phyloP scores from a whole-genome alignment of 345 rosid genomes.

The Corymbia maculata region DNA sequence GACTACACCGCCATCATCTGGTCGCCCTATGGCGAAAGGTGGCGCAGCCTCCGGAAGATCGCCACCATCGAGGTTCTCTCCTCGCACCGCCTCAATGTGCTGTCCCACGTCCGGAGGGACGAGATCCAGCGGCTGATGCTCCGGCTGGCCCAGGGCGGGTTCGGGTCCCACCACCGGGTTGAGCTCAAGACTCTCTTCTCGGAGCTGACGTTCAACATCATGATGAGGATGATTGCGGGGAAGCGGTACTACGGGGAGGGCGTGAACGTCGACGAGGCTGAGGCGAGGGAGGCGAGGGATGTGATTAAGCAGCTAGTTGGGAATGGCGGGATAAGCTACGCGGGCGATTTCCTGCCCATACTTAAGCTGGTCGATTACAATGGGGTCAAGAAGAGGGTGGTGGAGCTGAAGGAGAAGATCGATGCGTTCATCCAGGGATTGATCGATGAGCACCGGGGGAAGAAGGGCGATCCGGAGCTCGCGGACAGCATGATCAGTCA shows the following conservation, averaged over 20 bases:
- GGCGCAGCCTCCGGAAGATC: conserved; percentile 52
- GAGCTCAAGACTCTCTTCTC: conserved; percentile 27
- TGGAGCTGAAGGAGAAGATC: conserved; percentile 10
- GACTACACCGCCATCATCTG: conserved; percentile 12
- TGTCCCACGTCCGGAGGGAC: conserved; percentile 16
- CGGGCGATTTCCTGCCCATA: not conserved
- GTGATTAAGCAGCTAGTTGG: conserved; percentile 7
- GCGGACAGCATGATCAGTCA: conserved; percentile 44
- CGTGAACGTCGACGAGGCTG: not conserved
- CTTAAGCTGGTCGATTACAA: not conserved
- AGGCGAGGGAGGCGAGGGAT: conserved; percentile 3
- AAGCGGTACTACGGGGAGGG: conserved; percentile 14
- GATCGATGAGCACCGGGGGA: conserved; percentile 30
- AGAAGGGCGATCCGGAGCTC: not conserved
- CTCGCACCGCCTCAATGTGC: conserved; percentile 25
- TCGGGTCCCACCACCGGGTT: conserved; percentile 12
- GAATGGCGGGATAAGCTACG: not conserved
- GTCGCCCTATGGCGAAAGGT: conserved; percentile 44
- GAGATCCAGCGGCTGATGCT: conserved; percentile 25
- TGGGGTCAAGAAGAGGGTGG: conserved; percentile 19
- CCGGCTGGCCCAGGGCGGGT: conserved; percentile 8
- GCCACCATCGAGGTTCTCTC: conserved; percentile 36
- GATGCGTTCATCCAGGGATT: conserved; percentile 38
- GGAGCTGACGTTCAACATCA: conserved; percentile 18
- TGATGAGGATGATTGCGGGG: conserved; percentile 33